phyloP scores from a whole-genome alignment of 768 basidiomycete genomes.

The Collybia sp. region DNA sequence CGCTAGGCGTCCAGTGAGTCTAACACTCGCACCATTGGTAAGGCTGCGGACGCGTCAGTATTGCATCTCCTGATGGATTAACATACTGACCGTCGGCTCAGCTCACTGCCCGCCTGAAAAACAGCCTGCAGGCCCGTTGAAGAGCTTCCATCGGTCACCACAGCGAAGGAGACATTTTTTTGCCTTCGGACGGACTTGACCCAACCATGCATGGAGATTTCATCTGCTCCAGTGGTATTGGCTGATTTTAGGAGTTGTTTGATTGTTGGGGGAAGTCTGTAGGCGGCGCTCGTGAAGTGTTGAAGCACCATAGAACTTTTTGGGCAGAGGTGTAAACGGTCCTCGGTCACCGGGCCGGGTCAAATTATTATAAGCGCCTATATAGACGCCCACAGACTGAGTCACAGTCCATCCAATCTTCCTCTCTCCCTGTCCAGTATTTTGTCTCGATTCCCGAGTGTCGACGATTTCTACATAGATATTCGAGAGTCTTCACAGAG shows the following conservation, averaged over 20 bases:
- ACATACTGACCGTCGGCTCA: constrained; percentile 8
- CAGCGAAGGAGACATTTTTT: constrained; percentile 84
- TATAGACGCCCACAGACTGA: no score
- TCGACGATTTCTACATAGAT: no score
- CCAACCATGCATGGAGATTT: constrained; percentile 69
- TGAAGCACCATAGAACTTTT: constrained; percentile 6
- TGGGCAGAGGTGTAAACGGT: no score
- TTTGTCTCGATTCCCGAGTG: no score
- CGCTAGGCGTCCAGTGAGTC: constrained; percentile 33
- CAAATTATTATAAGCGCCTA: no score
- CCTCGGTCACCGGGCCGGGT: no score
- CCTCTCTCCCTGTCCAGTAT: no score
- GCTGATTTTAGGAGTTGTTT: constrained; percentile 7
- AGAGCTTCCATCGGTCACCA: constrained; percentile 78
- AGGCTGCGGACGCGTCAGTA: constrained; percentile 8
- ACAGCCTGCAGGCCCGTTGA: constrained; percentile 75
- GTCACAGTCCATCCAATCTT: no score
- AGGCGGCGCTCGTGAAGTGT: constrained; percentile 1
- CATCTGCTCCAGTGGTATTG: constrained; percentile 1
- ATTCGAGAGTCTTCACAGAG: no score
- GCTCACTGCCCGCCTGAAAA: constrained; percentile 35
- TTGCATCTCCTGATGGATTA: background rate
- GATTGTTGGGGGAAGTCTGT: constrained; percentile 12
- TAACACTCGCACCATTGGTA: constrained; percentile 16
- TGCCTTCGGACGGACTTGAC: constrained; percentile 81